Evolutionary conservation across 2,329 filamentous ascomycete genomes (phyloP).

Genomic region (Dothideomycetes sp.): DNA sequence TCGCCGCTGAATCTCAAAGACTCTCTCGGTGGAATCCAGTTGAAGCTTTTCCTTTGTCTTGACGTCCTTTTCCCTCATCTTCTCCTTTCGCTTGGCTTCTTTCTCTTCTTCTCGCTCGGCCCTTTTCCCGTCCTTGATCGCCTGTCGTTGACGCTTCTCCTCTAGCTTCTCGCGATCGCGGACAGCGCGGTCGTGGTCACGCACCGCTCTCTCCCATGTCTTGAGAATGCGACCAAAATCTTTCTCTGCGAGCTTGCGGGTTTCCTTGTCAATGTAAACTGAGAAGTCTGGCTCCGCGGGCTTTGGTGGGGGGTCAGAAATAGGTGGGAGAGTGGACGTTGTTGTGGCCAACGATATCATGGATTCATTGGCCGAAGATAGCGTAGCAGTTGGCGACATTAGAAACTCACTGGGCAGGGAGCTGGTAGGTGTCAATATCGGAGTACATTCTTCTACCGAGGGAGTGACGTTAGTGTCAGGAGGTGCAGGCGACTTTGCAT

Average conservation of each 20-base stretch:
- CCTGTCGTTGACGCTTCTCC: conserved; percentile 27
- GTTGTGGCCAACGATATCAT: neutral
- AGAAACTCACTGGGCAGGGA: neutral
- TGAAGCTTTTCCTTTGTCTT: conserved; percentile 12
- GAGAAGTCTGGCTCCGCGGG: conserved; percentile 43
- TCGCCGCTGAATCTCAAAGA: conserved; percentile 1
- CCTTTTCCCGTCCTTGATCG: conserved; percentile 19
- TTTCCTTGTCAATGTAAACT: conserved; percentile 50
- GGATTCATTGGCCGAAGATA: neutral
- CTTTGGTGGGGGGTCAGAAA: conserved; percentile 42
- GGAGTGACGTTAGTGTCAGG: neutral
- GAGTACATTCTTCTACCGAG: neutral
- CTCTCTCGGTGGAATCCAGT: neutral
- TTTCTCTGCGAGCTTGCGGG: conserved; percentile 58
- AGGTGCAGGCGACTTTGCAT: conserved; percentile 1
- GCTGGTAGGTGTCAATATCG: neutral
- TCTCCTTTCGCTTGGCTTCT: conserved; percentile 23
- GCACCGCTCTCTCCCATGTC: conserved; percentile 54
- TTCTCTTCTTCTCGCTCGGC: conserved; percentile 24
- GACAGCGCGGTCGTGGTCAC: conserved; percentile 54
- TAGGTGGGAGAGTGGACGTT: conserved; percentile 29
- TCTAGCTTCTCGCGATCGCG: conserved; percentile 51
- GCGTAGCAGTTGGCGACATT: no score
- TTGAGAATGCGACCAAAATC: conserved; percentile 54
- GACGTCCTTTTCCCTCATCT: conserved; percentile 17